These are phyloP conservation scores for Cladosporium sp. DNA, from an alignment of 2,329 filamentous ascomycete species.

Conservation along the genomic window DNA sequence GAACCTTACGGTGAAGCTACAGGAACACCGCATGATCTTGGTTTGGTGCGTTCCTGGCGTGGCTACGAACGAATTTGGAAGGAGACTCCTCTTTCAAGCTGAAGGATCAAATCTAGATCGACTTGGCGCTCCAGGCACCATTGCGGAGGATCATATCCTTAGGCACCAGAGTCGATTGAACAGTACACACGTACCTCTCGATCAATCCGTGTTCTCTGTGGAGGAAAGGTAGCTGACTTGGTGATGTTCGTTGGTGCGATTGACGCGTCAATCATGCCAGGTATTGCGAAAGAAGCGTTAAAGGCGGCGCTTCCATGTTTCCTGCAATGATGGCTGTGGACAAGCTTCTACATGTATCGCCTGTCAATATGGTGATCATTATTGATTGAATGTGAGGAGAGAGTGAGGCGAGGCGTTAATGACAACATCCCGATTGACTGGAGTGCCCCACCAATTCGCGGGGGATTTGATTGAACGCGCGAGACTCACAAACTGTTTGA, in stretches of 20 bases:
- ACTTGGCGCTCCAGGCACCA: conserved; percentile 1
- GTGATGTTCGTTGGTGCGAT: neutral
- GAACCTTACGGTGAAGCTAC: neutral
- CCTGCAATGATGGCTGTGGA: neutral
- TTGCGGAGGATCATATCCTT: neutral
- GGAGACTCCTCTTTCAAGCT: neutral
- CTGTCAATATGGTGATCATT: neutral
- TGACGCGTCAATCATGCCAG: neutral
- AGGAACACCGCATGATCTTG: neutral
- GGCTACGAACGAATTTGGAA: neutral
- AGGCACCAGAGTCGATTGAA: neutral
- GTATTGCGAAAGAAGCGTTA: neutral
- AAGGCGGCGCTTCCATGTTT: neutral
- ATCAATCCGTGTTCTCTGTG: too few species aligned
- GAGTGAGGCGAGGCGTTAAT: neutral
- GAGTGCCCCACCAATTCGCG: conserved; percentile 3
- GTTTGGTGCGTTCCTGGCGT: neutral
- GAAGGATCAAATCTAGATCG: neutral
- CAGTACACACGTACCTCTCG: too few species aligned
- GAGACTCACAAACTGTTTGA: neutral
- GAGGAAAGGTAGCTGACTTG: neutral
- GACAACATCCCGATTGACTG: neutral
- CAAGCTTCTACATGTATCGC: neutral
- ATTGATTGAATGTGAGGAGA: neutral
- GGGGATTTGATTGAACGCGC: neutral